Evolutionary conservation across 352 stramenopile genomes (phyloP), one percentile per base, ranked within the genome.

Genomic region (Globisporangium emineosum): DNA sequence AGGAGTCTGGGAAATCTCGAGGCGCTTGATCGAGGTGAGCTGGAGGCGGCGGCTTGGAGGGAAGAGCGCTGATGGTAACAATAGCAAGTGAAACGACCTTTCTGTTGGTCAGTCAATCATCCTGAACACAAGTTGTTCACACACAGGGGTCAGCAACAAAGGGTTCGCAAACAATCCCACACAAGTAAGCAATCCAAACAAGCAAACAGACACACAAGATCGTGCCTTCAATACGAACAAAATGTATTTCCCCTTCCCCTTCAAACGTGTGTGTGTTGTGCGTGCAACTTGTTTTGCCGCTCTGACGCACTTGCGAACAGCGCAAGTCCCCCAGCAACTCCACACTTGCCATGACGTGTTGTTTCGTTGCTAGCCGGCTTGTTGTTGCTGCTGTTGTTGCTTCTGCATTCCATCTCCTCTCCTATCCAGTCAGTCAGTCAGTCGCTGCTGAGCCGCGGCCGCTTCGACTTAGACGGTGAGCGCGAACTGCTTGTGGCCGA

Each of bases 391-490:
- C 30, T 42, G 32, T 8, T 59, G 53, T 27, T 33, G 15, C n/a
- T 15, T 19, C 17, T 15, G 19, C 17, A 3, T 27, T 35, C 12
- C 17, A n/a, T 13, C 50, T n/a, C n/a, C n/a, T n/a, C n/a, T n/a
- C n/a, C n/a, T n/a, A n/a, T n/a, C 23, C 23, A 30, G 19, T 57
- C 29, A 29, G 29, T 57, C 37, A 45, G 5, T 42, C 35, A 13
- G 2, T 42, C 17, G 17, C 9, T n/a, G 13, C 29, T 25, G 25
- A 29, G n/a, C 5, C 50, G 33, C 57, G 17, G 54, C 32, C 59
- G 63, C 62, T 67, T 66, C 29, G 2, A 32, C 73, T 83, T 89
- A 91, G 65, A 77, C 72, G 50, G 80, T 88, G 71, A 91, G 81
- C 58, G 81, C 77, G 69, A 79, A 70, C 64, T 80, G 76, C 57